phyloP scores from a whole-genome alignment of 176 grass and related monocot species.

The Ensete glaucum region DNA sequence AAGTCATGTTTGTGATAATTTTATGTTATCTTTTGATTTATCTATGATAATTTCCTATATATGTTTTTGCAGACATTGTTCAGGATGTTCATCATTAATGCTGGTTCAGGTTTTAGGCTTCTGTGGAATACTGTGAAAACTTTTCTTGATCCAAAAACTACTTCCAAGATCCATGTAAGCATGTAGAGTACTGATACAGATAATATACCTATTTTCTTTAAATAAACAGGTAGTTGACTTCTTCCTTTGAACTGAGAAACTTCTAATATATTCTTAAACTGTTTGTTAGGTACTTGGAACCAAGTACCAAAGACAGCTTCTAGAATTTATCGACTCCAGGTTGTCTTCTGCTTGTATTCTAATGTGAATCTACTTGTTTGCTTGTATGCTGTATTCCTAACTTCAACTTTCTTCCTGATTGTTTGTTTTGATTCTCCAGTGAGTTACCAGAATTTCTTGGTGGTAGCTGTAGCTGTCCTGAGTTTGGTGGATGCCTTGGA shows the following conservation, averaged over 20 bases:
- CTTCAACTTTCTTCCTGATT: slow-evolving; percentile 8
- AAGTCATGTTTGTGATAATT: not conserved
- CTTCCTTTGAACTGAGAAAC: not conserved
- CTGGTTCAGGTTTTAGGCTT: slow-evolving; percentile 88
- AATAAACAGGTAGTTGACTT: not conserved
- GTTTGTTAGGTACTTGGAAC: slow-evolving; percentile 66
- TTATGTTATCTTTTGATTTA: not conserved
- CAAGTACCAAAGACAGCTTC: slow-evolving; percentile 76
- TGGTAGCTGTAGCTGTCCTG: slow-evolving; percentile 24
- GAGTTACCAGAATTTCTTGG: slow-evolving; percentile 55
- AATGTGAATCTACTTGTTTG: slow-evolving; percentile 18
- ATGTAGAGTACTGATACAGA: not conserved
- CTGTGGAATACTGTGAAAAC: slow-evolving; percentile 87
- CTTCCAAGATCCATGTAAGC: slow-evolving; percentile 84
- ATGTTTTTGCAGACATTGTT: slow-evolving; percentile 43
- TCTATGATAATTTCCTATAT: not conserved
- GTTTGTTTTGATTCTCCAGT: slow-evolving; percentile 45
- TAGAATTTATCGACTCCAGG: slow-evolving; percentile 85
- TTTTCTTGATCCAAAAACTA: slow-evolving; percentile 95
- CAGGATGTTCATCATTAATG: slow-evolving; percentile 81
- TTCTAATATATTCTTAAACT: slow-evolving; percentile 7
- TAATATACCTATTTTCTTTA: slow-evolving; percentile 16
- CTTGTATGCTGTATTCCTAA: not conserved
- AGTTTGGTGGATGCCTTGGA: slow-evolving; percentile 32
- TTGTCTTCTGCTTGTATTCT: slow-evolving; percentile 15